Base-by-base conservation (phyloP, 345 rosid genomes). In the Pistacia integerrima region DNA sequence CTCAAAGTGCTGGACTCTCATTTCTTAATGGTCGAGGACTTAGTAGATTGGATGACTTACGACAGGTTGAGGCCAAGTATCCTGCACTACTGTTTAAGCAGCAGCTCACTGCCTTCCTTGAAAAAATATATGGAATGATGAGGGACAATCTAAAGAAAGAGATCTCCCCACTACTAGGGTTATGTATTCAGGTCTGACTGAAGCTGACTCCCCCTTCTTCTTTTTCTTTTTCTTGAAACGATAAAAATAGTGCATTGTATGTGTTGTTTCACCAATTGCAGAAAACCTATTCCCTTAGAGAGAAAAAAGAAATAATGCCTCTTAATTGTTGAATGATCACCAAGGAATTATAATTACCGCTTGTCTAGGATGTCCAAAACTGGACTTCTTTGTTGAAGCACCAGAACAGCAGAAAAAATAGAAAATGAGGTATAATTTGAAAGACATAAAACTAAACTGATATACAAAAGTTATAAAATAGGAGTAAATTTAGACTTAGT, bases 101-200 rank as follows among this genome's bases (percentile, higher is more conserved):
- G 84, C 99, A 96, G 89, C 99, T 96, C 68, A 93, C 98, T 17
- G 98, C 99, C 71, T 94, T 89, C 90, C 97, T 96, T 72, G 97
- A 96, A 89, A 96, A 96, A 86, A 91, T 96, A 80, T 96, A 96
- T 88, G 99, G 98, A 83, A 91, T 96, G 99, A 92, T 96, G 67
- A 85, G 99, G 80, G 99, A 96, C 88, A 92, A 85, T 82, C 83
- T 96, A 55, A 96, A 94, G 90, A 96, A 94, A 84, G 98, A 95
- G 89, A 94, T 96, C 63, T 91, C 99, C 46, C 99, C 98, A 70
- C 81, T 96, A 79, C 98, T 96, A 75, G 98, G 97, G 30, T 81
- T 91, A 82, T 96, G 99, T 73, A 96, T 96, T 82, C 99, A 96
- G 99, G 99, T 96, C 81, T 58, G 63, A 64, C 51, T 74, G 56